Conservation (phyloP, 139 green algal species). For the Asterochloris sp. region DNA sequence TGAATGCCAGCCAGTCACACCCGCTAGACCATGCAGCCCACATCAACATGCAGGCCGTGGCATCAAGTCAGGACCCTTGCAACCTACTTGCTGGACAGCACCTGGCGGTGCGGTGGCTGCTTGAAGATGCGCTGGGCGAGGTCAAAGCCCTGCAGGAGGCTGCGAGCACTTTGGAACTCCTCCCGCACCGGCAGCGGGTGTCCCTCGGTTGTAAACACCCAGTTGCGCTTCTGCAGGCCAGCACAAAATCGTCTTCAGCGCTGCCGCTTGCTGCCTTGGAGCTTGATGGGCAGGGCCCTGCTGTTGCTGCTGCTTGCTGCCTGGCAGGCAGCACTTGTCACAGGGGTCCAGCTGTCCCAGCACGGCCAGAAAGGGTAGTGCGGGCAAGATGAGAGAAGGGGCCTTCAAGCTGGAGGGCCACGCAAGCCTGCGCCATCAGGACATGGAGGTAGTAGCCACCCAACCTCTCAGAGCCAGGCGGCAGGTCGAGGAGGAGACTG, state of each 20-base stretch:
- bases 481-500: neutral
- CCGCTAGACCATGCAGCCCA: neutral
- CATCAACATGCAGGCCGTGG: neutral
- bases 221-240: constrained; percentile 8
- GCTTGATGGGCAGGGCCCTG: too few relatives aligned
- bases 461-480: too few relatives aligned
- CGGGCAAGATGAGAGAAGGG: neutral
- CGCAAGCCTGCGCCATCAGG: neutral
- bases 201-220: constrained; percentile 25
- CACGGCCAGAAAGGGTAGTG: too few relatives aligned
- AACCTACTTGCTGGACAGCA: neutral
- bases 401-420: neutral
- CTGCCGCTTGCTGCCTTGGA: too few relatives aligned
- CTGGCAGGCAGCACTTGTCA: too few relatives aligned
- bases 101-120: neutral
- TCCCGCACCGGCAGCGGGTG: constrained; percentile 8
- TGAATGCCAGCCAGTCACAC: neutral
- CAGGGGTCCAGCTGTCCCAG: too few relatives aligned
- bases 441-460: neutral
- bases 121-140: neutral
- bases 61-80: neutral
- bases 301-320: too few relatives aligned
- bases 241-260: neutral
- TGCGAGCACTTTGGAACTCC: neutral
- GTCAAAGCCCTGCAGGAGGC: too few relatives aligned